Conservation (phyloP, 345 rosid genomes). For the Populus tremula region DNA sequence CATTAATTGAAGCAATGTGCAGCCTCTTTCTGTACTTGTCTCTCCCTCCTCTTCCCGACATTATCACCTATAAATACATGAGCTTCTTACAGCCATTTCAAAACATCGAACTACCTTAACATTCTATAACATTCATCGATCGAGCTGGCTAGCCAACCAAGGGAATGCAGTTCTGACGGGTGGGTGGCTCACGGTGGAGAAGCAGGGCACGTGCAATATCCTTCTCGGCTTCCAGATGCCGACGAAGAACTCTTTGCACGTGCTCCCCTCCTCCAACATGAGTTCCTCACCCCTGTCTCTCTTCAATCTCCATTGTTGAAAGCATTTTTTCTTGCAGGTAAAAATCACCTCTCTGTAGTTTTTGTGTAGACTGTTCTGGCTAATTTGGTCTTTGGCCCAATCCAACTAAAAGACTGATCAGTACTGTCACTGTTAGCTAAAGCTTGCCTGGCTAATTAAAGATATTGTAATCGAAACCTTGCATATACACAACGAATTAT, state of each 20-base stretch:
- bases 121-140: neutral
- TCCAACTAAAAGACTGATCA: neutral
- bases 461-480: neutral
- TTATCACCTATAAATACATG: conserved; percentile 40
- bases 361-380: neutral
- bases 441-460: neutral
- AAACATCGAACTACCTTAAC: neutral
- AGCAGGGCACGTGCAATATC: conserved; percentile 99
- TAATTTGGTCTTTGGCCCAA: neutral
- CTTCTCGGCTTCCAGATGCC: neutral
- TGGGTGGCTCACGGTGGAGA: conserved; percentile 82
- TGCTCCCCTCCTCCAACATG: conserved; percentile 95
- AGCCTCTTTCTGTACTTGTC: neutral
- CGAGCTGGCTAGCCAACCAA: neutral
- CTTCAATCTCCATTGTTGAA: neutral
- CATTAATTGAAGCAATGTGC: neutral
- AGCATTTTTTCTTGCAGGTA: neutral
- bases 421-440: neutral
- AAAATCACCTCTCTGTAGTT: neutral
- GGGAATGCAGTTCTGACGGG: conserved; percentile 16
- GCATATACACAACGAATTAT: neutral
- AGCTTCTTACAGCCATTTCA: conserved; percentile 1
- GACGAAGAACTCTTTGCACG: conserved; percentile 49
- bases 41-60: conserved; percentile 1
- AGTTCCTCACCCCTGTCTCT: conserved; percentile 40